phyloP scores from a whole-genome alignment of 2,329 filamentous ascomycete genomes.

The Aspergillus uvarum region DNA sequence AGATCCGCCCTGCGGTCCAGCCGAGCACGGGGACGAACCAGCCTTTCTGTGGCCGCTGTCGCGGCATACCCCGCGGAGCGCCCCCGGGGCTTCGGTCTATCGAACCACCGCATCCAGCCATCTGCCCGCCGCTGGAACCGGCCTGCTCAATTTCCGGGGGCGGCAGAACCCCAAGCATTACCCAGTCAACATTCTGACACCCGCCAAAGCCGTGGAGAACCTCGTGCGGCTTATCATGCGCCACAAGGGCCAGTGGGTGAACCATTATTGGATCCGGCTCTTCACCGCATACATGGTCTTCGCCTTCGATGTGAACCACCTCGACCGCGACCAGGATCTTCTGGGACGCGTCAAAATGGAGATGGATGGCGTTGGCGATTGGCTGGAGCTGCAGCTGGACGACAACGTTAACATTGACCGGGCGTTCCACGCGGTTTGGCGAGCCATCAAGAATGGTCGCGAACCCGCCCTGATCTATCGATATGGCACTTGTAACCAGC shows the following conservation, averaged over 20 bases:
- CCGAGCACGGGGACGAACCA: not conserved
- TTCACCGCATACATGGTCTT: not conserved
- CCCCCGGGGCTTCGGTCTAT: too few relatives aligned
- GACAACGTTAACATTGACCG: too few relatives aligned
- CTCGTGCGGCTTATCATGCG: not conserved
- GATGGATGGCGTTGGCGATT: too few relatives aligned
- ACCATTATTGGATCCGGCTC: not conserved
- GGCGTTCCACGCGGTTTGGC: too few relatives aligned
- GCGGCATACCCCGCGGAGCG: too few relatives aligned
- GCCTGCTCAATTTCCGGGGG: not conserved
- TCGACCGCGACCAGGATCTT: too few relatives aligned
- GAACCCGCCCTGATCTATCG: too few relatives aligned
- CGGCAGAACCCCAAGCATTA: not conserved
- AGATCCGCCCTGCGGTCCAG: not conserved
- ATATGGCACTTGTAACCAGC: too few relatives aligned
- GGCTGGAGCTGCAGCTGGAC: too few relatives aligned
- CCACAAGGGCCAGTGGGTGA: not conserved
- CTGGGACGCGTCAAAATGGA: too few relatives aligned
- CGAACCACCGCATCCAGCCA: not conserved
- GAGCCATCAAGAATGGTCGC: too few relatives aligned
- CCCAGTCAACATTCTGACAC: not conserved
- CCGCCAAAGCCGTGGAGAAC: not conserved
- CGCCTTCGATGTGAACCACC: too few relatives aligned
- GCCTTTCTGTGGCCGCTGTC: not conserved
- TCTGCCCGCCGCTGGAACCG: not conserved